A percentile compares a stretch with the other conserved stretches of the same genome.
Conservation (phyloP, 441 rosid species). For the Dalechampia spathulata region DNA sequence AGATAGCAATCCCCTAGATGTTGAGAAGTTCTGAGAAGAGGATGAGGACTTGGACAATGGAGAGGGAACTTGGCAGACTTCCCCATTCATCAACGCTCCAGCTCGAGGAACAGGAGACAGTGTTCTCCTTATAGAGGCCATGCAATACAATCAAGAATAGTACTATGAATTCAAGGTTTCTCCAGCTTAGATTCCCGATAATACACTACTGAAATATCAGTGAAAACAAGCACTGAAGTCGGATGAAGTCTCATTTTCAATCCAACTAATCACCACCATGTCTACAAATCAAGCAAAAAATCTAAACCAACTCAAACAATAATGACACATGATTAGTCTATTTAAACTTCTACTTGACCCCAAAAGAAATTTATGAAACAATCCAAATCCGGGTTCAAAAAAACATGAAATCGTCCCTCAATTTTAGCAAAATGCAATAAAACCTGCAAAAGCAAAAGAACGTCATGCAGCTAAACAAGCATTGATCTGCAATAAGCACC, state of each 20-base stretch:
- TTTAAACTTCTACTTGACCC: background rate
- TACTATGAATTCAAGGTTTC: background rate
- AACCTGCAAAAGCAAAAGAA: background rate
- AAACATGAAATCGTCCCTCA: conserved; percentile 12
- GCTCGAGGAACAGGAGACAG: conserved; percentile 49
- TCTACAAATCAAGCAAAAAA: background rate
- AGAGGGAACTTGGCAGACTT: conserved; percentile 47
- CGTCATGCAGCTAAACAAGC: conserved; percentile 9
- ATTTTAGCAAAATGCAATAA: conserved; percentile 9
- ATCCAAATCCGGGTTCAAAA: conserved; percentile 2
- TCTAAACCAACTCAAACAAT: conserved; percentile 1
- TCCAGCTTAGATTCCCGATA: conserved; percentile 4
- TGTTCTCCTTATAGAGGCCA: conserved; percentile 62
- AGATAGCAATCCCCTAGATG: conserved; percentile 33
- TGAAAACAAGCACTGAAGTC: conserved; percentile 10
- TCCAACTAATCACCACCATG: conserved; percentile 7
- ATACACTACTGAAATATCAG: background rate
- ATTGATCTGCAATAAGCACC: conserved; percentile 10
- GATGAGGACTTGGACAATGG: conserved; percentile 52
- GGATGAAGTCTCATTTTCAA: background rate
- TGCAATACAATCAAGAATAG: conserved; percentile 13
- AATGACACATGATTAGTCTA: background rate
- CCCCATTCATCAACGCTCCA: conserved; percentile 37
- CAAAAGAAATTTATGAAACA: background rate
- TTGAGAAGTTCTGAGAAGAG: conserved; percentile 26